Base-by-base conservation (phyloP, 352 stramenopile species). In the Phytopythium oedochilum region DNA sequence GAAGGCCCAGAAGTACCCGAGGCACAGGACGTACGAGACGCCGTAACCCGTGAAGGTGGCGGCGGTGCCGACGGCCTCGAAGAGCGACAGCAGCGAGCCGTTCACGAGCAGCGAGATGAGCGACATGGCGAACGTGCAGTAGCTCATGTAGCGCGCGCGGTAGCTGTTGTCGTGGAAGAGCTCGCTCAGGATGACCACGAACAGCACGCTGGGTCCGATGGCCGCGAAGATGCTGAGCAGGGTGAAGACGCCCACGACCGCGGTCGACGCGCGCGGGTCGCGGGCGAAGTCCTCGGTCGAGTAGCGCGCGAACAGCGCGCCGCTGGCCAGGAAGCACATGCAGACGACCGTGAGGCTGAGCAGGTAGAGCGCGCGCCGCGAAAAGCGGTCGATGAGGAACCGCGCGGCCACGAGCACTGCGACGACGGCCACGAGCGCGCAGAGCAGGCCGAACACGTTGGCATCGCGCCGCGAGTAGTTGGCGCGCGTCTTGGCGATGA, bases 51-150 rank as follows among this genome's bases (percentile, higher is more conserved):
- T 53, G 45, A 92, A 94, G 7, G 85, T 94, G 11, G 66, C 60
- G 20, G 76, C 67, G 0, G 77, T 88, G 26, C 85, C 80, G 11
- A 90, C 58, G 43, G 59, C 64, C 58, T 90, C 70, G 43, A 94
- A 94, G 15, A 92, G 64, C 38, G 80, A 76, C 15, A 94, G 71
- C 70, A 94, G 66, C 43, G 82, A 79, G 40, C 85, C 85, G 58
- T 94, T 94, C 34, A 92, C 73, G 44, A 92, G 68, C 51, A 92
- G 66, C 51, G 85, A 92, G 48, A 92, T 83, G 49, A 91, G 72
- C 49, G 84, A 94, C 84, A 94, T 94, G 38, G 82, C 64, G 60
- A 94, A 94, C 38, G 84, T 94, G 60, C 84, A 94, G 69, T 91
- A 92, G 73, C 84, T 92, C 82, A 92, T 94, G 75, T 89, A 92